phyloP scores from a whole-genome alignment of 768 basidiomycete species.

The Gymnopilus dilepis region DNA sequence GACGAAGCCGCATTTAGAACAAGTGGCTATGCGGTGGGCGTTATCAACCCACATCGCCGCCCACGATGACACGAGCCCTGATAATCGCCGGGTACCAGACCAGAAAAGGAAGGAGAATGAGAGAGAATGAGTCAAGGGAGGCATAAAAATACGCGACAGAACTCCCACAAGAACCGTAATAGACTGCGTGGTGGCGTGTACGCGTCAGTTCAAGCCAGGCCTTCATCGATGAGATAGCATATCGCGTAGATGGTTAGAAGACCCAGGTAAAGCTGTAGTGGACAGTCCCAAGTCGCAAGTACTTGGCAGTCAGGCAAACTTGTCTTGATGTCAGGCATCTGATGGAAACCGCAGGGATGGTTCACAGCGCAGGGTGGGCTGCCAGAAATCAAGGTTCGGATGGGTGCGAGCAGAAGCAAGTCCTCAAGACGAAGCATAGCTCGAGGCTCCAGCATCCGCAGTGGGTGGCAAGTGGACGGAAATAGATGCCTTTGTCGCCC shows the following conservation, averaged over 20 bases:
- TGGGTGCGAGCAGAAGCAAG: too few species aligned
- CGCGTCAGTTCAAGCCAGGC: neutral
- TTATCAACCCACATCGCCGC: slow-evolving; percentile 13
- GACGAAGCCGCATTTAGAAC: slow-evolving; percentile 6
- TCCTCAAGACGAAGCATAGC: too few species aligned
- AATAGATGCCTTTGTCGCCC: too few species aligned
- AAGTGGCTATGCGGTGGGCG: slow-evolving; percentile 5
- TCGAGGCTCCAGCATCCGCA: too few species aligned
- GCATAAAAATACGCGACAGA: neutral
- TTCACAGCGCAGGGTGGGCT: neutral
- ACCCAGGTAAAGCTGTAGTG: neutral
- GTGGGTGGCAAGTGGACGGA: too few species aligned
- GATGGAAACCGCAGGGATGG: neutral
- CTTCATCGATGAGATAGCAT: neutral
- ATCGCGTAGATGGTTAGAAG: neutral
- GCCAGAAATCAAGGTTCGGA: too few species aligned
- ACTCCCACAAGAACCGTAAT: neutral
- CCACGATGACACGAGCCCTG: slow-evolving; percentile 3
- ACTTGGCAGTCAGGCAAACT: neutral
- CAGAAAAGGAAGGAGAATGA: neutral
- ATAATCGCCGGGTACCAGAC: neutral
- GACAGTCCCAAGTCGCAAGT: neutral
- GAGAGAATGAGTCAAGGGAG: neutral
- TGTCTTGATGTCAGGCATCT: neutral
- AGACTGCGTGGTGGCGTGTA: neutral